Evolutionary conservation across 2,329 filamentous ascomycete species (phyloP), one percentile per base, ranked within the genome.

Genomic region (Diaporthe eres): DNA sequence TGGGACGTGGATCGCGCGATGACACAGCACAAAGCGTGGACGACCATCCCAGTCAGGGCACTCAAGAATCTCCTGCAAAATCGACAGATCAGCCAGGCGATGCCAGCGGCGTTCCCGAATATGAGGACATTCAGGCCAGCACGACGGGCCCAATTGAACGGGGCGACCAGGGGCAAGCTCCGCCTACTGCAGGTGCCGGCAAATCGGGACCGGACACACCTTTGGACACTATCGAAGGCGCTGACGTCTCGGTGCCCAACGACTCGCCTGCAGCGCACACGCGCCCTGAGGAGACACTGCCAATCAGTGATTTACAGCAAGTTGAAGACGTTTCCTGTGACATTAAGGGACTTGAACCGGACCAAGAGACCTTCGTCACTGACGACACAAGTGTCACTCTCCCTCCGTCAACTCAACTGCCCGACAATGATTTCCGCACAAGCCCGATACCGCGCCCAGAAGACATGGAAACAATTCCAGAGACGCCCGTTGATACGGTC

Each of bases 161-260:
- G 17, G 42, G 1, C 10, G 70, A 39, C 31, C 42, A 37, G 51
- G 39, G 37, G 25, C 71, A 65, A 34, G 19, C 34, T 34, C 71
- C 58, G 3, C 19, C 34, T 25, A 25, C 71, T 53, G 58, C 58
- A 61, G n/a, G 58, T 37, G 47, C 37, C 49, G 47, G 25, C 78
- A 80, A 81, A 81, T 80, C 79, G 78, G 72, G 76, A 76, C 71
- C n/a, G 74, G 79, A 79, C 79, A 81, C 79, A 78, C 75, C 79
- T 67, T 63, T 37, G 60, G 53, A 34, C 53, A 57, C 77, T 70
- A 68, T 75, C 76, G 79, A 79, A 78, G 80, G 78, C 78, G 76
- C 80, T 79, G 79, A 79, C 80, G 49, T 61, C 58, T 81, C 78
- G 58, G 55, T 77, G 74, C 79, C 78, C 76, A 77, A 79, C 77